Conservation (phyloP, 352 stramenopile genomes). For the Globisporangium cylindrosporum region DNA sequence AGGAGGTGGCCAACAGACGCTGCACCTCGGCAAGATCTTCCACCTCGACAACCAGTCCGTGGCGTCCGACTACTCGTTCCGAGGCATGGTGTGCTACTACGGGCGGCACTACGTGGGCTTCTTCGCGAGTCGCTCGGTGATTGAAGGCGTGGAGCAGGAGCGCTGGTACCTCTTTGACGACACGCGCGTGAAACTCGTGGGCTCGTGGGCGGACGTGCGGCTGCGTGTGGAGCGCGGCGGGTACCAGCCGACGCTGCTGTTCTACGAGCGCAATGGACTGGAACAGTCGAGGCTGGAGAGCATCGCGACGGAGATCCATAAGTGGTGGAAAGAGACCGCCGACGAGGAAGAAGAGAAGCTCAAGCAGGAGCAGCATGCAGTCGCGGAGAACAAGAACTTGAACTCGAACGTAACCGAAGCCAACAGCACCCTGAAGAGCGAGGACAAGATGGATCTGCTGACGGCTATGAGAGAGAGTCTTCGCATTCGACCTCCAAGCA, state of each 20-base stretch:
- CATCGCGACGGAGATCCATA: conserved; percentile 66
- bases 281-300: conserved; percentile 59
- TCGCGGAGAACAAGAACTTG: conserved; percentile 6
- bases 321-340: conserved; percentile 65
- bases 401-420: not conserved
- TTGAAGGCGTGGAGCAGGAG: conserved; percentile 49
- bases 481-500: conserved; percentile 1
- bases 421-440: conserved; percentile 17
- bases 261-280: conserved; percentile 77
- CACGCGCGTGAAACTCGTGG: conserved; percentile 74
- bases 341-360: conserved; percentile 22
- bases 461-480: conserved; percentile 14
- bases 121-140: conserved; percentile 66
- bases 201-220: conserved; percentile 69
- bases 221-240: conserved; percentile 68
- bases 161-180: conserved; percentile 85
- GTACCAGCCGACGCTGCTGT: conserved; percentile 82
- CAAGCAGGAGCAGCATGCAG: not conserved
- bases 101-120: conserved; percentile 84
- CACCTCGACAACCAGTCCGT: conserved; percentile 41
- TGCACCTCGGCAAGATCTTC: conserved; percentile 74
- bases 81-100: conserved; percentile 86
- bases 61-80: conserved; percentile 59
- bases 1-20: conserved; percentile 31
- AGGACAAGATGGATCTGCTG: conserved; percentile 16